These are phyloP conservation scores for Hirsutella thompsonii DNA, from an alignment of 2,329 filamentous ascomycete genomes.

Conservation along the genomic window DNA sequence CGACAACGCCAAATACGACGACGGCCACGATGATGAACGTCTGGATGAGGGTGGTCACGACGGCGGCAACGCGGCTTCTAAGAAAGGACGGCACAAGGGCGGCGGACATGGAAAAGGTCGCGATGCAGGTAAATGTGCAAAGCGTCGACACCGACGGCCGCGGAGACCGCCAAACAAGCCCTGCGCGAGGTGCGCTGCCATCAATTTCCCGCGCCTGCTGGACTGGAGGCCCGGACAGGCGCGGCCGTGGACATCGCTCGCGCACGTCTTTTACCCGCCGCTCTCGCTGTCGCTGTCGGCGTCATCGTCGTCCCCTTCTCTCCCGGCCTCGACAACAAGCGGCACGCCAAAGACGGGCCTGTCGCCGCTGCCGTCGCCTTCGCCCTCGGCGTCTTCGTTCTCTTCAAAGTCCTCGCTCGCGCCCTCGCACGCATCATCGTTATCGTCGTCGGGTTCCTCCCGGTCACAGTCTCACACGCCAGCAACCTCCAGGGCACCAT, in stretches of 20 bases:
- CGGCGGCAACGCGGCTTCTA: too few relatives aligned
- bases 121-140: background rate
- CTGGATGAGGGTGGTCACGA: too few relatives aligned
- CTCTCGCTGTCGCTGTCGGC: conserved; percentile 1
- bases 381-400: background rate
- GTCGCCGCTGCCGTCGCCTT: background rate
- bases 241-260: conserved; percentile 22
- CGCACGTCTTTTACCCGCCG: conserved; percentile 11
- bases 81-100: too few relatives aligned
- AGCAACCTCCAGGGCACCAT: too few relatives aligned
- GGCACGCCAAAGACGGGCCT: background rate
- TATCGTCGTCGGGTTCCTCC: too few relatives aligned
- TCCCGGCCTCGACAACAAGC: conserved; percentile 4
- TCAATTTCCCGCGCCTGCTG: conserved; percentile 21
- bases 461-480: too few relatives aligned
- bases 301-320: conserved; percentile 10
- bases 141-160: background rate
- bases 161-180: conserved; percentile 6
- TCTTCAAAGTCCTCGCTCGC: too few relatives aligned
- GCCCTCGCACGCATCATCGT: too few relatives aligned
- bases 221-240: conserved; percentile 22
- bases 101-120: too few relatives aligned
- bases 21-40: too few relatives aligned
- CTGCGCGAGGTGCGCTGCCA: conserved; percentile 19
- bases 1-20: background rate